Percentiles rank a stretch among this genome's conserved stretches.
These are phyloP conservation scores for Diaporthe sp. DNA, from an alignment of 2,329 filamentous ascomycete genomes.

Conservation along the genomic window DNA sequence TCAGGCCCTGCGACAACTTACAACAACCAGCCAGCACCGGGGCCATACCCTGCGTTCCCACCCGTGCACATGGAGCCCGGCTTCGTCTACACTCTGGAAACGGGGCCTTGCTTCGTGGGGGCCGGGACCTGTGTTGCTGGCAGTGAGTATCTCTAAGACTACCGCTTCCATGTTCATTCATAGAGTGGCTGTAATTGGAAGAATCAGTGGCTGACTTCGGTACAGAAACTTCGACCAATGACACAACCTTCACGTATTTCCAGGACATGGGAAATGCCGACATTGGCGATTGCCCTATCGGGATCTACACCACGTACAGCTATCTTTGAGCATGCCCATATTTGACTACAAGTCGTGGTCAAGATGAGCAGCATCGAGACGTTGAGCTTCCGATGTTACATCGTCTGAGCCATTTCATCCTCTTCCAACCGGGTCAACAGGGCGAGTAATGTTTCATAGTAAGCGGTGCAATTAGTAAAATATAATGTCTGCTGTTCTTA, in stretches of 20 bases:
- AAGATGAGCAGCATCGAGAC: too few relatives aligned
- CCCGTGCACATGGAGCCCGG: constrained; percentile 52
- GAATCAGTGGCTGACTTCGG: background rate
- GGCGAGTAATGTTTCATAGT: background rate
- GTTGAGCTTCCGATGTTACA: background rate
- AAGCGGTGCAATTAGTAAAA: background rate
- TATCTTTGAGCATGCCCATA: background rate
- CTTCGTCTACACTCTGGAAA: constrained; percentile 50
- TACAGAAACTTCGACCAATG: constrained; percentile 48
- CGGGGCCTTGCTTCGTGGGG: constrained; percentile 49
- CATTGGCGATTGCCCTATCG: constrained; percentile 27
- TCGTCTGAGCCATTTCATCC: too few relatives aligned
- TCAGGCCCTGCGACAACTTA: constrained; percentile 47
- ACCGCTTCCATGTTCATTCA: too few relatives aligned
- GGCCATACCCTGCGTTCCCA: constrained; percentile 48
- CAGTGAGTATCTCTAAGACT: constrained; percentile 26
- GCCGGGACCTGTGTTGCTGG: constrained; percentile 51
- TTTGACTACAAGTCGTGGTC: too few relatives aligned
- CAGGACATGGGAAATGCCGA: constrained; percentile 44
- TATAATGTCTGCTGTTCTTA: background rate
- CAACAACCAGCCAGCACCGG: constrained; percentile 48
- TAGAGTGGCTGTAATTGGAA: accelerated
- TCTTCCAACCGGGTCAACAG: background rate
- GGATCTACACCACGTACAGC: constrained; percentile 34
- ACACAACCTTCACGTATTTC: constrained; percentile 50